Evolutionary conservation across 306 rosid genomes (phyloP).

Genomic region (Cercis canadensis): DNA sequence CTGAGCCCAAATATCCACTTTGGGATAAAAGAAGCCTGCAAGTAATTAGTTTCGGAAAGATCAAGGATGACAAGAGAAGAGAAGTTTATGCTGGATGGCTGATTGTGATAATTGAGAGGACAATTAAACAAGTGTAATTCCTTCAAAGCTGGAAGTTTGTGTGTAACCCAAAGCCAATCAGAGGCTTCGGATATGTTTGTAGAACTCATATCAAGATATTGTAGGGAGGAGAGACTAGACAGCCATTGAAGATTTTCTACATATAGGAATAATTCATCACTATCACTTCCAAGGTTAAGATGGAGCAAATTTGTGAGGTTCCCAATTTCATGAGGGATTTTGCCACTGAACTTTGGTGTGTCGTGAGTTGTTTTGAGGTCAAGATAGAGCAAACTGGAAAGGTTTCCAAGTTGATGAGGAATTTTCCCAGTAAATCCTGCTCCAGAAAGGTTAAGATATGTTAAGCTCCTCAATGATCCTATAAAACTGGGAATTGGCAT

Average conservation of each 20-base stretch:
- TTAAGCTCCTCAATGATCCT: not conserved
- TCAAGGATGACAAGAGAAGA: not conserved
- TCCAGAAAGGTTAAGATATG: not conserved
- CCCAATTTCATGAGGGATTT: constrained; percentile 21
- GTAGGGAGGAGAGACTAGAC: not conserved
- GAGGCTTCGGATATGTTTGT: not conserved
- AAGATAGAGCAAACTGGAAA: too few species aligned
- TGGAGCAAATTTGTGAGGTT: constrained; percentile 25
- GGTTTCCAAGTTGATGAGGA: not conserved
- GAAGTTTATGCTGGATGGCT: not conserved
- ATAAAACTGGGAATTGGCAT: not conserved
- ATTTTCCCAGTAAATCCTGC: not conserved
- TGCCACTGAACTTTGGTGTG: not conserved
- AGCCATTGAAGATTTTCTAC: constrained; percentile 19
- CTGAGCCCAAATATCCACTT: constrained; percentile 1
- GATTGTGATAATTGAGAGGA: not conserved
- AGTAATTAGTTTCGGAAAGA: not conserved
- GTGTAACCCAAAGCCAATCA: constrained; percentile 30
- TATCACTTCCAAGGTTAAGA: not conserved
- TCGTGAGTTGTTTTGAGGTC: too few species aligned
- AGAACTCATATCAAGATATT: not conserved
- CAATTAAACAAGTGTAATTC: not conserved
- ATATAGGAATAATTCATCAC: not conserved
- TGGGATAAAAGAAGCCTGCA: not conserved
- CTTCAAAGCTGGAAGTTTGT: constrained; percentile 13